These are phyloP conservation scores for Lactifluus volemus DNA, from an alignment of 768 basidiomycete species.

Conservation along the genomic window DNA sequence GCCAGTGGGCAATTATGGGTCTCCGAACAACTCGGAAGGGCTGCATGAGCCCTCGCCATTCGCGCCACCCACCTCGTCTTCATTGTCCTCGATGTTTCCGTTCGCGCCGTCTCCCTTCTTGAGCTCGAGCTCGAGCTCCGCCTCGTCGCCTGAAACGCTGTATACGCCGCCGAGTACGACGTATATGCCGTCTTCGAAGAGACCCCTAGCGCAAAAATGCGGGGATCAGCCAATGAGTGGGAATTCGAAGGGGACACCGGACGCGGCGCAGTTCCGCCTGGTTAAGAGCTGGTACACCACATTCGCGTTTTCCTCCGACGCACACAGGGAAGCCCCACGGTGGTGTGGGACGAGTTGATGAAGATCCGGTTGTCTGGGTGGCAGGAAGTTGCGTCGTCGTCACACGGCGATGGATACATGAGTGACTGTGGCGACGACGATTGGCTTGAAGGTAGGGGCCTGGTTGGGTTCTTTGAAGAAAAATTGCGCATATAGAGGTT, in stretches of 20 bases:
- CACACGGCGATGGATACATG: neutral
- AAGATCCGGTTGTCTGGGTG: constrained; percentile 38
- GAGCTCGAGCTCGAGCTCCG: neutral
- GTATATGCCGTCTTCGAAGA: neutral
- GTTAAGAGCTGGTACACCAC: constrained; percentile 45
- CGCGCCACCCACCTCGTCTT: neutral
- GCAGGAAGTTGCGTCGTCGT: constrained; percentile 25
- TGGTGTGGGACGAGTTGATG: constrained; percentile 49
- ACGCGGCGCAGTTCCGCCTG: constrained; percentile 34
- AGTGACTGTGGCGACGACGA: neutral
- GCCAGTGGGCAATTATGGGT: neutral
- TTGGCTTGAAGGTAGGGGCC: constrained; percentile 13
- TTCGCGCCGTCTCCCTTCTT: constrained; percentile 12
- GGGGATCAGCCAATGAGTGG: constrained; percentile 16
- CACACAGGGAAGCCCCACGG: constrained; percentile 36
- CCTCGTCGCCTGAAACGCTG: neutral
- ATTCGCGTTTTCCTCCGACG: constrained; percentile 39
- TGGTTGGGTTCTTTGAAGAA: constrained; percentile 25
- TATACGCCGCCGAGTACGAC: neutral
- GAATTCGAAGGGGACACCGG: constrained; percentile 25
- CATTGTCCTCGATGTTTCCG: neutral
- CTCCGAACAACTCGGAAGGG: neutral
- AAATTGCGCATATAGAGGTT: constrained; percentile 7
- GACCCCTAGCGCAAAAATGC: neutral
- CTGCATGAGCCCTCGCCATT: constrained; percentile 1